Evolutionary conservation across 2,329 filamentous ascomycete species (phyloP), one percentile per base, ranked within the genome.

Genomic region (Fusarium sp.): DNA sequence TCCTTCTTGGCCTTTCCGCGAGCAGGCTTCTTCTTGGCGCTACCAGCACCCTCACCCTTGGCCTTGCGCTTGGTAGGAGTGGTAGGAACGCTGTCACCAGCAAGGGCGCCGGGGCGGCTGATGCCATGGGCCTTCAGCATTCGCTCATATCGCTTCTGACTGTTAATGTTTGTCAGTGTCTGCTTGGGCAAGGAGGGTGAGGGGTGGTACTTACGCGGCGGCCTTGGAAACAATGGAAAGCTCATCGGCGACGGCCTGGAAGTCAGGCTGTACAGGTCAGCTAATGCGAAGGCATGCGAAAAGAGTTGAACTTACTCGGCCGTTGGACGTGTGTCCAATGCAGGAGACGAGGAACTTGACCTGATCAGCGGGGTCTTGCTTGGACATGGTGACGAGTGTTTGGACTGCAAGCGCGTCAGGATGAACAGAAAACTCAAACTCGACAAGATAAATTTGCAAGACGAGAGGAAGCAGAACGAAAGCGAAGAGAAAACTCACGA

Each of bases 131-230:
- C 83, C 79, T 92, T 91, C 82, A 92, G 85, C 79, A 94, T 86
- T 35, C 92, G 88, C 81, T 92, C 90, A 77, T 92, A 93, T 75
- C 92, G 85, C 82, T 93, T 93, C 72, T 91, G 88, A 2, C 92
- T 93, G 77, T 70, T 66, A 20, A 6, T 8, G 35, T 35, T 41
- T 27, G 56, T 67, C 32, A 66, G 48, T 39, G 52, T 56, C 37
- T 48, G 39, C 2, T 30, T 25, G 37, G 30, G 16, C 10, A 10
- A 2, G 16, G 25, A 5, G 45, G 6, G 30, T 32, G 34, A 48
- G 14, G 16, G 52, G 2, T 32, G 48, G 30, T 20, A 88, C 92
- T 87, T 87, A 94, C 92, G 92, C 92, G 25, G 92, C 92, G 16
- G 88, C 91, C 82, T 92, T 93, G 81, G 83, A 86, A 37, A 92